Base-by-base conservation (phyloP, 2,329 filamentous ascomycete species). In the Fusarium sp. region DNA sequence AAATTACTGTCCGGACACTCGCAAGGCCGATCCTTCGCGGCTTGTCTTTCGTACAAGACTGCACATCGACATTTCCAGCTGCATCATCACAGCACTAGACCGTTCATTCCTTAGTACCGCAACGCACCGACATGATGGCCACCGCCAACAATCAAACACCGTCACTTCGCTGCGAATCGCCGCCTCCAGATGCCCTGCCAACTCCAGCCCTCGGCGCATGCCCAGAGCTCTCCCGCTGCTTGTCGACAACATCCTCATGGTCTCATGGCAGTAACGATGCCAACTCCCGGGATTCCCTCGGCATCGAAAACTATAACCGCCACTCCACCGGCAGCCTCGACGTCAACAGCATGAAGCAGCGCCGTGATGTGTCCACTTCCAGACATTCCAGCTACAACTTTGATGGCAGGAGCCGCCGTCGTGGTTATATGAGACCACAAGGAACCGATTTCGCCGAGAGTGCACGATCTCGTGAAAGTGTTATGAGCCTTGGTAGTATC, bases 401-500 rank as follows among this genome's bases (percentile, higher is more conserved):
- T 48, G 79, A 81, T 57, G 76, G 80, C 34, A 80, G 76, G 52
- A 77, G 79, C 23, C 84, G 89, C 64, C 86, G 93, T 74, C 88
- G 94, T 67, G 94, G 94, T 44, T 98, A 95, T 81, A 92, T 97
- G 82, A 88, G 94, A 51, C 94, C 94, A 1, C 91, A 94, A 78
- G 93, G 90, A 56, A 97, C 93, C 53, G 88, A 94, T 75, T 99
- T 98, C 79, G 93, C 96, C 26, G 91, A 92, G 63, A 98, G 94
- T 59, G 96, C 96, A 48, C 90, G 90, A 77, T 93, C 93, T 52
- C 88, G 96, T 68, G 95, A 99, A 79, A 98, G 94, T 77, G 96
- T 99, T 70, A 91, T 98, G 88, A 97, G 93, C 77, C 82, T 99
- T 67, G 96, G 96, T 57, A 98, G 94, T 80, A 99, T 99, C 75